phyloP scores from a whole-genome alignment of 768 basidiomycete genomes.

The Collybia nuda region DNA sequence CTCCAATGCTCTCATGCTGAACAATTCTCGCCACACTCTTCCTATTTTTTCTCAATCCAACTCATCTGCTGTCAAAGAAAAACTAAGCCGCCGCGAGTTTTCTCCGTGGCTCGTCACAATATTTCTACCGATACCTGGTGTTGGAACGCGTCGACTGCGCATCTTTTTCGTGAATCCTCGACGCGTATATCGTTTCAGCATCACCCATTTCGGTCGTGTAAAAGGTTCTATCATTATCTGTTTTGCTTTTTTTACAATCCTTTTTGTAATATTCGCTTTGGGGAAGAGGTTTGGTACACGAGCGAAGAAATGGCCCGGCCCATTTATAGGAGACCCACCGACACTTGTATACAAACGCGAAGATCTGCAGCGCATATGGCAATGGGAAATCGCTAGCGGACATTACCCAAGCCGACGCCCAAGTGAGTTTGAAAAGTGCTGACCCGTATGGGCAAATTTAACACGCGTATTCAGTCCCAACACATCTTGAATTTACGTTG shows the following conservation, averaged over 20 bases:
- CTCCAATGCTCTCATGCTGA: conserved; percentile 33
- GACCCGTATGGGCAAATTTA: conserved; percentile 1
- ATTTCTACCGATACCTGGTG: conserved; percentile 59
- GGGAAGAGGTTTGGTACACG: conserved; percentile 60
- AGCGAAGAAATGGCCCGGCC: conserved; percentile 62
- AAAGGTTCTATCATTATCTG: conserved; percentile 55
- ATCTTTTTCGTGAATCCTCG: conserved; percentile 61
- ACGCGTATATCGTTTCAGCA: conserved; percentile 55
- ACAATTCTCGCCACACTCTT: conserved; percentile 40
- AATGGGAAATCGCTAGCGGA: conserved; percentile 92
- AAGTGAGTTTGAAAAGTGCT: conserved; percentile 48
- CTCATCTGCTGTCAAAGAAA: conserved; percentile 66
- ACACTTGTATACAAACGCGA: conserved; percentile 76
- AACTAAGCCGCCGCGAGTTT: conserved; percentile 49
- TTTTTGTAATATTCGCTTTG: conserved; percentile 49
- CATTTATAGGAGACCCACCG: conserved; percentile 55
- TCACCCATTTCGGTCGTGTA: conserved; percentile 58
- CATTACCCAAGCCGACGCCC: conserved; percentile 86
- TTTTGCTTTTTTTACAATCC: conserved; percentile 37
- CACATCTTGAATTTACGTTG: conserved; percentile 56
- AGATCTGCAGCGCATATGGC: conserved; percentile 89
- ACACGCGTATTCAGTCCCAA: conserved; percentile 55
- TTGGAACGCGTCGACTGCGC: conserved; percentile 53
- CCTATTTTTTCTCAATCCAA: conserved; percentile 30
- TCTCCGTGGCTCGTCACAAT: conserved; percentile 60